phyloP scores from a whole-genome alignment of 106 monocot genomes.

The Agapanthus africanus region DNA sequence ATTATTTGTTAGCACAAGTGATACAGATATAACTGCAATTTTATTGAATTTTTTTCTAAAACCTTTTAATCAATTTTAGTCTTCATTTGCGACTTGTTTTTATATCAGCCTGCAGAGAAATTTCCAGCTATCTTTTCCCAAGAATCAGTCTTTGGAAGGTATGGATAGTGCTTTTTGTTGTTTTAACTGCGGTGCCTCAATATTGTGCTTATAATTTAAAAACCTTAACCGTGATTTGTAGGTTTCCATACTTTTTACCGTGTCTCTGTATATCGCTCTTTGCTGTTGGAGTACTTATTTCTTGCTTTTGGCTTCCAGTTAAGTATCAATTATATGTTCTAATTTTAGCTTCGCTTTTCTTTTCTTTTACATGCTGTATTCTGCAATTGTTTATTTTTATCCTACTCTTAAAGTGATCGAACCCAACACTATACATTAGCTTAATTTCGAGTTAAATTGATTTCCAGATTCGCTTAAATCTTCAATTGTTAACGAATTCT shows the following conservation, averaged over 20 bases:
- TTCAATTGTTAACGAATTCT: too few relatives aligned
- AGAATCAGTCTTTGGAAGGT: slow-evolving; percentile 65
- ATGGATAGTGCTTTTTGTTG: background rate
- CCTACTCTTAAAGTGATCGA: too few relatives aligned
- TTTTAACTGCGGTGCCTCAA: background rate
- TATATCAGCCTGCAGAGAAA: slow-evolving; percentile 71
- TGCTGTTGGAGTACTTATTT: slow-evolving; percentile 28
- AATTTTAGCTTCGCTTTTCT: background rate
- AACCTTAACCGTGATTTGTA: slow-evolving; percentile 15
- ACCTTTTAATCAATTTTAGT: background rate
- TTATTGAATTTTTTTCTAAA: background rate
- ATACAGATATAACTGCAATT: background rate
- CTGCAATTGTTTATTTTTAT: background rate
- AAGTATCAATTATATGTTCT: slow-evolving; percentile 7
- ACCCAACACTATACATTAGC: too few relatives aligned
- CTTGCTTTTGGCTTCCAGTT: slow-evolving; percentile 39
- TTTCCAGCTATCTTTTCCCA: slow-evolving; percentile 59
- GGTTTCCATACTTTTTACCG: slow-evolving; percentile 67
- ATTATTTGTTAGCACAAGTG: too few relatives aligned
- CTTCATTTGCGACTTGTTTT: background rate
- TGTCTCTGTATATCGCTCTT: slow-evolving; percentile 45
- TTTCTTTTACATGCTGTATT: background rate
- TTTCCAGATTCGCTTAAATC: too few relatives aligned
- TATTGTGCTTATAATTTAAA: background rate
- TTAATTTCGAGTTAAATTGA: too few relatives aligned